A percentile compares a stretch with the other conserved stretches of the same genome.
phyloP scores from a whole-genome alignment of 768 basidiomycete species.

The Panaeolus cyanescens region DNA sequence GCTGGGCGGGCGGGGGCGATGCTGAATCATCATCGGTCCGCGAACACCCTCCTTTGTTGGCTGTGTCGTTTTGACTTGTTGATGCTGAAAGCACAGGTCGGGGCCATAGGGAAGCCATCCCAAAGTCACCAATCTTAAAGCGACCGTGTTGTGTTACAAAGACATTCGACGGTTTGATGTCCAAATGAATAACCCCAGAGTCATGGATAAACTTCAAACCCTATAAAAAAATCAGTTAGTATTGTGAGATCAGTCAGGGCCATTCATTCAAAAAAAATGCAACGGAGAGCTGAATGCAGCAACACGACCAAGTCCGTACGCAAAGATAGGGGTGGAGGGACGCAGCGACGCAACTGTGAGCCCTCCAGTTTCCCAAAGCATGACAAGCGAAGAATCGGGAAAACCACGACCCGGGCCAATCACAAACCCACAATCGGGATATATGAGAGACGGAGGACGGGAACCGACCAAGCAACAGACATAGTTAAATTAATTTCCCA shows the following conservation, averaged over 20 bases:
- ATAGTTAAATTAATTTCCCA: constrained; percentile 1
- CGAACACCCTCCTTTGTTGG: constrained; percentile 4
- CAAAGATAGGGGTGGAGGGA: constrained; percentile 1
- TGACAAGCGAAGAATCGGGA: constrained; percentile 2
- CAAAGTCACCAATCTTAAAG: constrained; percentile 98
- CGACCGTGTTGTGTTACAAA: constrained; percentile 86
- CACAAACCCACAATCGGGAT: constrained; percentile 6
- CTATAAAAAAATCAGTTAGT: constrained; percentile 34
- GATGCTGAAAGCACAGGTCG: constrained; percentile 33
- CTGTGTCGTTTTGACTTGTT: constrained; percentile 17
- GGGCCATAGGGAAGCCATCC: constrained; percentile 96
- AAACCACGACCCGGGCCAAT: constrained; percentile 6
- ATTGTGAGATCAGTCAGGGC: constrained; percentile 3
- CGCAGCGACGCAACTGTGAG: background rate
- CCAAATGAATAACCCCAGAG: constrained; percentile 89
- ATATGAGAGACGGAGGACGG: constrained; percentile 4
- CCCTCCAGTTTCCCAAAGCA: background rate
- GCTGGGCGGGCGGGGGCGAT: constrained; percentile 4
- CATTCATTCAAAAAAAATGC: background rate
- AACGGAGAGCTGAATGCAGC: background rate
- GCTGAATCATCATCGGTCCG: constrained; percentile 1
- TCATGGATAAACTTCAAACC: constrained; percentile 90
- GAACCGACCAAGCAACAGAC: constrained; percentile 4
- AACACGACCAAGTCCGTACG: constrained; percentile 1
- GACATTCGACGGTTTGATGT: constrained; percentile 96